These are phyloP conservation scores for Gautieria morchelliformis DNA, from an alignment of 768 basidiomycete species.

Conservation along the genomic window DNA sequence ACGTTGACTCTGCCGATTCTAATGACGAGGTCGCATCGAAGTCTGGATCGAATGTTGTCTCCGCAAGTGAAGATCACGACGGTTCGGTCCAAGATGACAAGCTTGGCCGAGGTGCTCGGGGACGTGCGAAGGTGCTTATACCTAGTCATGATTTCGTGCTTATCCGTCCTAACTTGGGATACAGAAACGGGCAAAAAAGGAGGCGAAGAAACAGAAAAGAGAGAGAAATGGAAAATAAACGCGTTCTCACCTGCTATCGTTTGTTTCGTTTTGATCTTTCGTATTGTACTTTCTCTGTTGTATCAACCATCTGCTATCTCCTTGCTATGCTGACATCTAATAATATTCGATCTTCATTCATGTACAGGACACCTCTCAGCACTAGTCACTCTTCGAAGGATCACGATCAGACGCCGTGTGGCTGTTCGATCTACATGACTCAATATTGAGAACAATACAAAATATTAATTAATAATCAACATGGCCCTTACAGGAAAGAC, in stretches of 20 bases:
- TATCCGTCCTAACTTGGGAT: not conserved
- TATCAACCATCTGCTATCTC: not conserved
- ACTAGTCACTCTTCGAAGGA: not conserved
- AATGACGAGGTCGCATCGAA: slow-evolving; percentile 10
- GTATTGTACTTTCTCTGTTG: not conserved
- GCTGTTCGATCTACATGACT: not conserved
- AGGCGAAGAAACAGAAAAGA: slow-evolving; percentile 5
- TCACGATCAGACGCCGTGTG: too few relatives aligned
- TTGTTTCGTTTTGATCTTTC: not conserved
- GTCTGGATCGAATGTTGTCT: not conserved
- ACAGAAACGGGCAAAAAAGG: slow-evolving; percentile 2
- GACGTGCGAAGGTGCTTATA: slow-evolving; percentile 23
- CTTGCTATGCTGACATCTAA: not conserved
- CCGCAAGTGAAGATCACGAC: slow-evolving; percentile 8
- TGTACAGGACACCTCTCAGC: not conserved
- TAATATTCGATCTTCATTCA: not conserved
- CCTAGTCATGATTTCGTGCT: not conserved
- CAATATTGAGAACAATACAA: too few relatives aligned
- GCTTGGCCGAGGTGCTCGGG: slow-evolving; percentile 23
- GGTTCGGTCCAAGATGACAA: slow-evolving; percentile 14
- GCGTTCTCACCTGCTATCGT: not conserved
- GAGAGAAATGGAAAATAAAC: slow-evolving; percentile 2
- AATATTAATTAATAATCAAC: too few relatives aligned
- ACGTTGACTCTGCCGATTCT: slow-evolving; percentile 9
- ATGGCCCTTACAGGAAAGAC: too few relatives aligned